Evolutionary conservation across 768 basidiomycete genomes (phyloP).

Genomic region (Mycena latifolia): DNA sequence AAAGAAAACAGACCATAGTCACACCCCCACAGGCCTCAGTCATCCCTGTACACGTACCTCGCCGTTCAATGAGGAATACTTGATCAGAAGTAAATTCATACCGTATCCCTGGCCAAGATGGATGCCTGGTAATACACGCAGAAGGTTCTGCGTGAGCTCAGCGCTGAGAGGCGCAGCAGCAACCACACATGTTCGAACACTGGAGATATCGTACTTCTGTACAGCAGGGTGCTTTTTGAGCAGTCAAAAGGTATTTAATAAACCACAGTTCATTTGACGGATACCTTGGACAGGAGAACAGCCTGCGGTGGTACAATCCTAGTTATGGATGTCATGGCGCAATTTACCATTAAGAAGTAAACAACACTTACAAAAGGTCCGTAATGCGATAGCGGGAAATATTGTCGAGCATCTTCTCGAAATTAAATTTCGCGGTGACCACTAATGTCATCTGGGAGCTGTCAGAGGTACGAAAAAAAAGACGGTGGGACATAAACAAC

Average conservation of each 20-base stretch:
- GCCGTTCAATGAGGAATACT: constrained; percentile 29
- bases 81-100: constrained; percentile 25
- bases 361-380: constrained; percentile 59
- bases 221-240: not conserved
- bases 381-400: constrained; percentile 56
- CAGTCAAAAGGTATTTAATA: not conserved
- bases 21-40: not conserved
- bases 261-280: not conserved
- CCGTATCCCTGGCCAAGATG: not conserved
- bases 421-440: constrained; percentile 58
- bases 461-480: not conserved
- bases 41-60: not conserved
- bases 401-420: constrained; percentile 58
- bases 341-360: constrained; percentile 53
- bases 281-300: constrained; percentile 51
- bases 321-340: constrained; percentile 50
- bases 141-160: not conserved
- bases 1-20: not conserved
- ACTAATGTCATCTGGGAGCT: constrained; percentile 63
- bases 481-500: not conserved
- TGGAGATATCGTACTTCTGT: not conserved
- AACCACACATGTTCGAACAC: not conserved
- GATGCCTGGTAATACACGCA: not conserved
- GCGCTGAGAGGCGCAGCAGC: not conserved
- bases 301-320: not conserved